Percentiles rank a stretch among this genome's conserved stretches.
Conservation (phyloP, 2,329 filamentous ascomycete genomes). For the Lojkania enalia region DNA sequence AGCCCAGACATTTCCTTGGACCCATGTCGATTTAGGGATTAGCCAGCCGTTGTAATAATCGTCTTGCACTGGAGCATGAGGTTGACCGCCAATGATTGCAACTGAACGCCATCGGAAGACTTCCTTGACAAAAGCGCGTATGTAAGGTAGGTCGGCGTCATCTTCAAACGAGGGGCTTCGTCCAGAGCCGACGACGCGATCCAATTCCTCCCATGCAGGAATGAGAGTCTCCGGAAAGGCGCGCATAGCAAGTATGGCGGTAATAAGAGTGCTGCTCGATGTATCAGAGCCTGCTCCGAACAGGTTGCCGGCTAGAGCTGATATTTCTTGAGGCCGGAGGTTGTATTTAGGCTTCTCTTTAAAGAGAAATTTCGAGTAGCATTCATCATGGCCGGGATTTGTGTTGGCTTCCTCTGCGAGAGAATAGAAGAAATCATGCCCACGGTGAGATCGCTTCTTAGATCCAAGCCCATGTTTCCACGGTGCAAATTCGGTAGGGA, state of each 20-base stretch:
- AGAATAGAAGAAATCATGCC: constrained; percentile 42
- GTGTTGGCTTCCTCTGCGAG: constrained; percentile 36
- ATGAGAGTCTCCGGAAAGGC: constrained; percentile 37
- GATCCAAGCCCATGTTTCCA: constrained; percentile 42
- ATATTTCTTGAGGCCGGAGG: constrained; percentile 35
- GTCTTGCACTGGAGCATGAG: constrained; percentile 40
- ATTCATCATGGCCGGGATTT: constrained; percentile 35
- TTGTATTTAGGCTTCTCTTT: constrained; percentile 36
- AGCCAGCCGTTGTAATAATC: constrained; percentile 44
- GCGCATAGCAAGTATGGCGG: constrained; percentile 38
- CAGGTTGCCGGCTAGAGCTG: constrained; percentile 35
- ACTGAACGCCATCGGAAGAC: constrained; percentile 41
- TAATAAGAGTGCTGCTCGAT: constrained; percentile 40
- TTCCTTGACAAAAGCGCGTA: constrained; percentile 47
- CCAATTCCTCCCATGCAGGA: constrained; percentile 38
- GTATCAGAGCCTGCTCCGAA: constrained; percentile 42
- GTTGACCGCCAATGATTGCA: constrained; percentile 41
- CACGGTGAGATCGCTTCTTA: constrained; percentile 29
- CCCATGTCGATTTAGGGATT: constrained; percentile 46
- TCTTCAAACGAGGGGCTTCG: constrained; percentile 42
- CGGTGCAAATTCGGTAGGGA: constrained; percentile 31
- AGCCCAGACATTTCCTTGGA: constrained; percentile 48
- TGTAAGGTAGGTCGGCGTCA: constrained; percentile 34
- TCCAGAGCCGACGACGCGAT: constrained; percentile 35
- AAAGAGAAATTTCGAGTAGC: constrained; percentile 49